These are phyloP conservation scores for Aspergillus versicolor DNA, from an alignment of 2,329 filamentous ascomycete species.

Conservation along the genomic window DNA sequence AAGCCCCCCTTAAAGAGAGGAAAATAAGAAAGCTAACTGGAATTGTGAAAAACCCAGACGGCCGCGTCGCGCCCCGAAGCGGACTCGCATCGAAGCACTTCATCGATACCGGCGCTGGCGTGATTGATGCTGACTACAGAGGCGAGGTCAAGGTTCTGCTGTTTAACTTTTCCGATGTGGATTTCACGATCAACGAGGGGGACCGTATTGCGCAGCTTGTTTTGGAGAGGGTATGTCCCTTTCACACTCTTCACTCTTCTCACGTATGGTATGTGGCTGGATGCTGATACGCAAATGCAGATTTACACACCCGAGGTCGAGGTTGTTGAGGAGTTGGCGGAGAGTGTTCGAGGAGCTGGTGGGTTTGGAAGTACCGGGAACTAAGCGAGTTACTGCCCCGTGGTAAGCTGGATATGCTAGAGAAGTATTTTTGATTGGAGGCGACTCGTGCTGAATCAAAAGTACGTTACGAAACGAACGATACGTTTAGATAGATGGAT, in stretches of 20 bases:
- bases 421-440: background rate
- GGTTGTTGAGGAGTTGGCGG: constrained; percentile 85
- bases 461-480: background rate
- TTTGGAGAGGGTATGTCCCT: constrained; percentile 66
- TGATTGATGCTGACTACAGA: constrained; percentile 97
- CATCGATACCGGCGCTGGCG: constrained; percentile 92
- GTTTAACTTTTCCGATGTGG: constrained; percentile 83
- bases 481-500: background rate
- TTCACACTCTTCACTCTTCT: background rate
- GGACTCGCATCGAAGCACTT: constrained; percentile 90
- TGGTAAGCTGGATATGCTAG: background rate
- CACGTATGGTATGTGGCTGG: background rate
- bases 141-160: constrained; percentile 91
- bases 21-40: background rate
- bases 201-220: constrained; percentile 93
- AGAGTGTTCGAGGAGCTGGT: constrained; percentile 84
- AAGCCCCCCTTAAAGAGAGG: background rate
- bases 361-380: constrained; percentile 86
- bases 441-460: background rate
- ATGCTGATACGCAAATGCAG: constrained; percentile 31
- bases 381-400: background rate
- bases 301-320: constrained; percentile 90
- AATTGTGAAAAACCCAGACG: constrained; percentile 56
- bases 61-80: constrained; percentile 85
- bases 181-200: constrained; percentile 79